Conservation (phyloP, 495 filamentous ascomycete species). For the Neurospora sp. region DNA sequence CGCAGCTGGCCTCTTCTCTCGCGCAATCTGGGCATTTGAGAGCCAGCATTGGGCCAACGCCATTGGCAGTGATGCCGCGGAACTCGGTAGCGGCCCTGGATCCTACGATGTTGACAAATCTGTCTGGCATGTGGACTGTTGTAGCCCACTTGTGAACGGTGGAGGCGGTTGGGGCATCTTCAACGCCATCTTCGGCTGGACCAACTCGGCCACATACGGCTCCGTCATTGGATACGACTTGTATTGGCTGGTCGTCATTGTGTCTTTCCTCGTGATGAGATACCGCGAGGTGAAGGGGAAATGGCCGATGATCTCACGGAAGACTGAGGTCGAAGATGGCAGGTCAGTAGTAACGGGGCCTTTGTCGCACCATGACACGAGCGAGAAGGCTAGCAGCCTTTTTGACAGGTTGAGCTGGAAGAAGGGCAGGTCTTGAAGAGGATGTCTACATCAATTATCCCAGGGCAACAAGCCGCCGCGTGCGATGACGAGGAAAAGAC, state of each 20-base stretch:
- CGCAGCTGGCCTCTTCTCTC: constrained; percentile 74
- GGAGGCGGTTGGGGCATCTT: constrained; percentile 87
- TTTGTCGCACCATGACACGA: background rate
- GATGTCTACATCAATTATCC: background rate
- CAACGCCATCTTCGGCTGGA: constrained; percentile 76
- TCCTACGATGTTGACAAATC: constrained; percentile 78
- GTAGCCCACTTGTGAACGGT: constrained; percentile 58
- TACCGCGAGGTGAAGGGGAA: constrained; percentile 59
- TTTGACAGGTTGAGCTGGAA: background rate
- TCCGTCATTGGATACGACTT: constrained; percentile 80
- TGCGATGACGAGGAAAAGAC: background rate
- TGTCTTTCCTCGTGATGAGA: constrained; percentile 49
- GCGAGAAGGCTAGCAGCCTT: background rate
- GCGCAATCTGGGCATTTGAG: constrained; percentile 64
- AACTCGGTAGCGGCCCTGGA: constrained; percentile 67
- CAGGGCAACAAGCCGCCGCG: background rate
- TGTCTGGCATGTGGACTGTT: constrained; percentile 93
- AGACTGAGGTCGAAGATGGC: constrained; percentile 2
- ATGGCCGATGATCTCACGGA: constrained; percentile 47
- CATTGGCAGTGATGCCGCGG: constrained; percentile 63
- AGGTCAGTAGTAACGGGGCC: background rate
- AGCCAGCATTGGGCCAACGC: constrained; percentile 52
- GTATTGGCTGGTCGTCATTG: constrained; percentile 68
- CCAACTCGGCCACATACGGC: constrained; percentile 78
- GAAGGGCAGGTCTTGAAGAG: background rate